Conservation (phyloP, 805 yeast genomes). For the Blastobotrys chiropterorum region DNA sequence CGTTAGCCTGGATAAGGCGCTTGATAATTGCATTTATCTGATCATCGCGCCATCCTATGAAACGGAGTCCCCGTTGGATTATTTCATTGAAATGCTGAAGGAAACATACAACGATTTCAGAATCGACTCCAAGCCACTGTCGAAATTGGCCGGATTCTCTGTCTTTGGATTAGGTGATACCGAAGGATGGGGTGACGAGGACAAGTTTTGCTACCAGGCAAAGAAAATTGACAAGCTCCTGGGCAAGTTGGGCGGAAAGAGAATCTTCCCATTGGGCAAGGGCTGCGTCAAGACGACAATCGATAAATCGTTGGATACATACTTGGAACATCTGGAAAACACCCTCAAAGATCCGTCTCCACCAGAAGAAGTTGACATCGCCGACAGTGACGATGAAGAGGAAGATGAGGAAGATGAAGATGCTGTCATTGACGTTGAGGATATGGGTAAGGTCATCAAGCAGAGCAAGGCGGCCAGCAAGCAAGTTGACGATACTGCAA, state of each 20-base stretch:
- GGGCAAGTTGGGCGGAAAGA: constrained; percentile 78
- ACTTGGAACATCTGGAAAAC: constrained; percentile 56
- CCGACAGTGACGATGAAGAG: constrained; percentile 50
- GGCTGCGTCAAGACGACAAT: constrained; percentile 63
- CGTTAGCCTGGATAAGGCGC: constrained; percentile 44
- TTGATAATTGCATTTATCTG: constrained; percentile 46
- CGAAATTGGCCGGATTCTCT: constrained; percentile 65
- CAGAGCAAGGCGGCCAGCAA: constrained; percentile 17
- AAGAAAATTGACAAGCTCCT: constrained; percentile 64
- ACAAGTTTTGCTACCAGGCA: constrained; percentile 83
- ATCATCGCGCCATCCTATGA: constrained; percentile 85
- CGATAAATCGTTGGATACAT: constrained; percentile 54
- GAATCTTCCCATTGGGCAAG: constrained; percentile 77
- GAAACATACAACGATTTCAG: constrained; percentile 84
- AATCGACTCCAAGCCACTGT: constrained; percentile 73
- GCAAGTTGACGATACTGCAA: constrained; percentile 30
- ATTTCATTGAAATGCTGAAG: constrained; percentile 67
- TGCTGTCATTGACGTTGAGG: constrained; percentile 76
- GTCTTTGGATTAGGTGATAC: constrained; percentile 85
- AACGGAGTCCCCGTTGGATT: constrained; percentile 88
- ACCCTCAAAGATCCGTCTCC: constrained; percentile 58
- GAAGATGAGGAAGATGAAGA: constrained; percentile 31
- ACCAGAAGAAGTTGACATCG: constrained; percentile 55
- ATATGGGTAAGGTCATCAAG: constrained; percentile 61
- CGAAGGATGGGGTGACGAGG: constrained; percentile 66